phyloP scores from a whole-genome alignment of 2,329 filamentous ascomycete genomes.

The Xylaria sp. region DNA sequence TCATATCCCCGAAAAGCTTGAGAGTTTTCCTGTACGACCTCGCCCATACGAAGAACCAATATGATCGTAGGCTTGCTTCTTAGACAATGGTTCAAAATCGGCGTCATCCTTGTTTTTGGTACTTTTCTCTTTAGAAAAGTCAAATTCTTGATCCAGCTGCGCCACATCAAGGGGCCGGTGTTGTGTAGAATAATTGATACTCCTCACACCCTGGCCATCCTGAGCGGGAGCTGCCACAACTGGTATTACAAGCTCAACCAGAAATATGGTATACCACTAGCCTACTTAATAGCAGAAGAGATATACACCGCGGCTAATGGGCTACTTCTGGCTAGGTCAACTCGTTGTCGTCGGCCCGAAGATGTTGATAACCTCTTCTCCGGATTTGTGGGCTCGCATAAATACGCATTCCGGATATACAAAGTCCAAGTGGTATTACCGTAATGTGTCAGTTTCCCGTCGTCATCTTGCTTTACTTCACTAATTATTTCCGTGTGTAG shows the following conservation, averaged over 20 bases:
- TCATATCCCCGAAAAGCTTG: neutral
- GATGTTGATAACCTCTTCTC: conserved; percentile 30
- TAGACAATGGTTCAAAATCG: conserved; percentile 7
- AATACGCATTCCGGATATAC: conserved; percentile 56
- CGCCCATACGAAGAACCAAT: neutral
- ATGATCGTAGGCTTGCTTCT: conserved; percentile 3
- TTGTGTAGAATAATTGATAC: conserved; percentile 39
- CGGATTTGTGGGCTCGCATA: conserved; percentile 28
- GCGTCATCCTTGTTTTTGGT: conserved; percentile 1
- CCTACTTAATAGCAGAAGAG: too few species aligned
- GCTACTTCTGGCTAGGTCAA: conserved; percentile 16
- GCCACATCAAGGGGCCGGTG: conserved; percentile 42
- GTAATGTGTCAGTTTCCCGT: conserved; percentile 26
- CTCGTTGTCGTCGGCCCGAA: conserved; percentile 24
- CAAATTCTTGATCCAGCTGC: conserved; percentile 29
- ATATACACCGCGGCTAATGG: neutral
- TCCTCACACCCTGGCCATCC: conserved; percentile 44
- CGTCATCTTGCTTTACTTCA: neutral
- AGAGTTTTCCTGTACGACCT: neutral
- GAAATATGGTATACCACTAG: conserved; percentile 40
- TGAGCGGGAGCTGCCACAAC: conserved; percentile 39
- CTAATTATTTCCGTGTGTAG: conserved; percentile 35
- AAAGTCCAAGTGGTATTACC: conserved; percentile 55
- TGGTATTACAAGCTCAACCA: conserved; percentile 45
- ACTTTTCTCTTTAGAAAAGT: conserved; percentile 2